phyloP scores from a whole-genome alignment of 129 eudicot species.

The Tagetes erecta region DNA sequence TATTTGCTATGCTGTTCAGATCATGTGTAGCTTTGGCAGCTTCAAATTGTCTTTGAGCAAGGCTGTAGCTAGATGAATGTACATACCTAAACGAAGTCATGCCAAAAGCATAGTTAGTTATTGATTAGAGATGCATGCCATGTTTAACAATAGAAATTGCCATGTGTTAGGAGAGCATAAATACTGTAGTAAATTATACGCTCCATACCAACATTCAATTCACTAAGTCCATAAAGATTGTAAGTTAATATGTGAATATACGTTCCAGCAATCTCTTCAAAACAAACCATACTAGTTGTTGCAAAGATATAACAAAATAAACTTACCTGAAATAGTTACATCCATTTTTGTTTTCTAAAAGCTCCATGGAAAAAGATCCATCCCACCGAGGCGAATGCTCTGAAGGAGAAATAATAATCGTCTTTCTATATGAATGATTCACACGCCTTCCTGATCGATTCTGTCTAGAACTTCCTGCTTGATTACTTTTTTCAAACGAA shows the following conservation, averaged over 20 bases:
- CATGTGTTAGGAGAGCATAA: background rate
- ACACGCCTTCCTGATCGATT: conserved; percentile 76
- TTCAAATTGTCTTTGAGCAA: conserved; percentile 85
- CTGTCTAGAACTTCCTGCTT: conserved; percentile 73
- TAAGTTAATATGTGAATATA: background rate
- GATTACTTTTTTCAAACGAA: conserved; percentile 64
- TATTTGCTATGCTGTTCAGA: conserved; percentile 73
- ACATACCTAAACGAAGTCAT: conserved; percentile 51
- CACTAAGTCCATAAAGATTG: background rate
- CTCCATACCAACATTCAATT: background rate
- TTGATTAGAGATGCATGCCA: background rate
- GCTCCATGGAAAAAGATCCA: conserved; percentile 89
- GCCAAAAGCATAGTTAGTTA: background rate
- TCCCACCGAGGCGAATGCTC: conserved; percentile 98
- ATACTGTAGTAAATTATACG: background rate
- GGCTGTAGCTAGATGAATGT: conserved; percentile 64
- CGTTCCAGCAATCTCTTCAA: background rate
- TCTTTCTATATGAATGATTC: conserved; percentile 52
- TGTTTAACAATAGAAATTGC: background rate
- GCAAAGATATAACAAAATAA: background rate
- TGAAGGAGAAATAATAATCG: conserved; percentile 64
- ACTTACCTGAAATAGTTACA: conserved; percentile 61
- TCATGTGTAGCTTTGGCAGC: conserved; percentile 81
- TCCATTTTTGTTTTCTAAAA: conserved; percentile 62
- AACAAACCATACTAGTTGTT: background rate